These are phyloP conservation scores for Henningerozyma blattae DNA, from an alignment of 805 yeast genomes.

Conservation along the genomic window DNA sequence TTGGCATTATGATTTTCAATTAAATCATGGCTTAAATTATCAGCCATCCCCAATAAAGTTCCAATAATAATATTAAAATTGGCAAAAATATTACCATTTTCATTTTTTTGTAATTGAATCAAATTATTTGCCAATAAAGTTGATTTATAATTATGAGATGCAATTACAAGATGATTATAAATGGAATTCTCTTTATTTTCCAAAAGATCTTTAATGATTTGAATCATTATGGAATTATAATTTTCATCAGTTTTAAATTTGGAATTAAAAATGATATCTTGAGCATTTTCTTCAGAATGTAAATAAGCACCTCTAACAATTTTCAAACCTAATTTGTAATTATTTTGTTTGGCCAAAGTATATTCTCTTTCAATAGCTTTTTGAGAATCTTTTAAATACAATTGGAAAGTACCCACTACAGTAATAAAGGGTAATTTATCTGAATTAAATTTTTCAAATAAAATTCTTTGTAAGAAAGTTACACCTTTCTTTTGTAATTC, in stretches of 20 bases:
- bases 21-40: slow-evolving; percentile 68
- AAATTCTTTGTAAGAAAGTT: slow-evolving; percentile 73
- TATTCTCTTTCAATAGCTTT: slow-evolving; percentile 52
- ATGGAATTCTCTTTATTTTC: slow-evolving; percentile 32
- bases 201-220: slow-evolving; percentile 48
- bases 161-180: slow-evolving; percentile 75
- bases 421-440: slow-evolving; percentile 39
- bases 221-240: slow-evolving; percentile 58
- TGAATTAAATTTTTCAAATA: slow-evolving; percentile 64
- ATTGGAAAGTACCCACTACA: slow-evolving; percentile 85
- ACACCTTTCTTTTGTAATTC: slow-evolving; percentile 78
- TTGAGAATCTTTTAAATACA: slow-evolving; percentile 70
- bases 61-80: slow-evolving; percentile 68
- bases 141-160: slow-evolving; percentile 81
- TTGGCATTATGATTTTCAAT: slow-evolving; percentile 50
- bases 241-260: slow-evolving; percentile 72
- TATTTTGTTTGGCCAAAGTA: slow-evolving; percentile 44
- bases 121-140: slow-evolving; percentile 56
- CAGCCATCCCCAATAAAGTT: slow-evolving; percentile 93
- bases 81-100: slow-evolving; percentile 37
- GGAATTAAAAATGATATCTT: slow-evolving; percentile 53
- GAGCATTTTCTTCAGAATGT: slow-evolving; percentile 65
- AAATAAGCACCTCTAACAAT: slow-evolving; percentile 93
- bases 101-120: slow-evolving; percentile 23
- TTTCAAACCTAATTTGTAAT: slow-evolving; percentile 73